phyloP scores from a whole-genome alignment of 108 stramenopile genomes.

The Fragilariopsis cylindrus region DNA sequence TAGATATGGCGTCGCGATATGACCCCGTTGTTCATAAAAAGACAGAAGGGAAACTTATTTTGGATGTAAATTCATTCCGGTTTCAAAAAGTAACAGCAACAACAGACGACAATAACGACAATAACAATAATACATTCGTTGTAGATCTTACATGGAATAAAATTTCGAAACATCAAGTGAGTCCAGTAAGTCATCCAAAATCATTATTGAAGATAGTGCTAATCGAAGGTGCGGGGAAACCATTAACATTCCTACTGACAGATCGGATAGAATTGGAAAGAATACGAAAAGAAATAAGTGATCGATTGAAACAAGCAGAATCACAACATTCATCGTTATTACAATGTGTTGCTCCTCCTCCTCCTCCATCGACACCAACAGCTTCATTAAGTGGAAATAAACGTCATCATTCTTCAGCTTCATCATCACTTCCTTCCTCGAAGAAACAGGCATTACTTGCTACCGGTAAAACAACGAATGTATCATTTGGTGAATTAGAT shows the following conservation, averaged over 20 bases:
- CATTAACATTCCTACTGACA: slow-evolving; percentile 66
- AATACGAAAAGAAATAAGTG: slow-evolving; percentile 68
- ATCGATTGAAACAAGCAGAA: slow-evolving; percentile 31
- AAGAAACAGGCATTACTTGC: not conserved
- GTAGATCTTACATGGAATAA: slow-evolving; percentile 48
- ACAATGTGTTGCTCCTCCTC: not conserved
- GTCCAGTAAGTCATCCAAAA: slow-evolving; percentile 75
- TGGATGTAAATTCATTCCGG: slow-evolving; percentile 28
- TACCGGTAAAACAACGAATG: slow-evolving; percentile 27
- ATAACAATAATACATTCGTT: not conserved
- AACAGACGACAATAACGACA: not conserved
- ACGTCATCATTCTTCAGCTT: not conserved
- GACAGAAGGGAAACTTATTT: slow-evolving; percentile 41
- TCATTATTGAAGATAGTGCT: slow-evolving; percentile 67
- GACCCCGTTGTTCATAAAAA: slow-evolving; percentile 44
- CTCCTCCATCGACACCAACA: not conserved
- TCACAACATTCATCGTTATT: slow-evolving; percentile 3
- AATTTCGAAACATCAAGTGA: slow-evolving; percentile 85
- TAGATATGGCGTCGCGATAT: slow-evolving; percentile 6
- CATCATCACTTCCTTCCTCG: slow-evolving; percentile 6
- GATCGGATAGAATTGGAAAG: slow-evolving; percentile 61
- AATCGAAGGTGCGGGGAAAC: slow-evolving; percentile 31
- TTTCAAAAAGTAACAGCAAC: slow-evolving; percentile 20
- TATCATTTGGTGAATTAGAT: slow-evolving; percentile 62
- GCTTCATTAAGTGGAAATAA: not conserved